Evolutionary conservation across 2,329 filamentous ascomycete species (phyloP), one percentile per base, ranked within the genome.

Genomic region (Mollisiaceae sp.): DNA sequence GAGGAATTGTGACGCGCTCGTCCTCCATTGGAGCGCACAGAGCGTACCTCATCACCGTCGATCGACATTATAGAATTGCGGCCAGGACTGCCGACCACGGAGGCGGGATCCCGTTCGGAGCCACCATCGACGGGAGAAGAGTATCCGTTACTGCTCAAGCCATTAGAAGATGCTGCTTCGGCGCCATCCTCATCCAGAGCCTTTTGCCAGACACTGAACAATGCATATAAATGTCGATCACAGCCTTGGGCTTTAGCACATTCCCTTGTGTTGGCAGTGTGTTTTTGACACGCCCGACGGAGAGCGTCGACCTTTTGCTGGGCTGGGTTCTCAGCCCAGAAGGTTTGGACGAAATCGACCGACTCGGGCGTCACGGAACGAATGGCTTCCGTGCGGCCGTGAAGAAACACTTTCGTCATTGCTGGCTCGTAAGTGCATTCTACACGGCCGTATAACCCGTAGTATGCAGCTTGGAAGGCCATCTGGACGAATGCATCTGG

Each of bases 381-480:
- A 69, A 99, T 91, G 4, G 95, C 94, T 79, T 99, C 95, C 0
- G 95, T 99, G 55, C 95, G 91, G 12, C 95, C 95, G 76, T 98
- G 95, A 66, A 96, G 87, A 79, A 88, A 99, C 65, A 91, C 83
- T 78, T 99, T 99, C 60, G 95, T 99, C 95, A 99, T 98, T 50
- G 95, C 94, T 8, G 95, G 95, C 78, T 99, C 95, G 77, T 99
- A 99, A 0, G 94, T 95, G 76, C 93, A 97, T 78, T 98, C 95
- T 1, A 97, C 88, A 4, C 93, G 89, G 2, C 95, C 95, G 73
- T 98, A 99, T 8, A 99, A 85, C 1, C 95, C 95, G 75, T 97
- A 99, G 81, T 99, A 98, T 0, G 95, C 94, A 4, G 94, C 94
- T 78, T 99, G 95, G 81, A 97, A 97, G 0, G 95, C 95, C 94